These are phyloP conservation scores for Arabidopsis hybrid DNA, from an alignment of 441 rosid species.

Conservation along the genomic window DNA sequence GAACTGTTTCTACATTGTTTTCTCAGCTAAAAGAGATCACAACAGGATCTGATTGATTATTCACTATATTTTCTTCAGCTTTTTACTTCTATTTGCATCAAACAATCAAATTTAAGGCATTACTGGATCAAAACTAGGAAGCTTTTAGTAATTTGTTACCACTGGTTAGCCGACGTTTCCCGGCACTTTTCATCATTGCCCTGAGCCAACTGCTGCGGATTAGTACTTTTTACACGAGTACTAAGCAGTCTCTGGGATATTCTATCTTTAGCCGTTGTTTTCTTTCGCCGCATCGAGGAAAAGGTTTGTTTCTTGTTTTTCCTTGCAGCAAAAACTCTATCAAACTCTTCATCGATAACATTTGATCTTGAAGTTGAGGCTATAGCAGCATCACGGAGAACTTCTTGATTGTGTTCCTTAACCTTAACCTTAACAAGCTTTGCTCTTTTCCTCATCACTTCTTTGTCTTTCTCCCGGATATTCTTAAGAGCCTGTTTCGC, in stretches of 20 bases:
- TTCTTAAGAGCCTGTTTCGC: conserved; percentile 86
- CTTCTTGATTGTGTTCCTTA: conserved; percentile 78
- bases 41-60: conserved; percentile 2
- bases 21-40: conserved; percentile 10
- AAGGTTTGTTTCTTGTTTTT: conserved; percentile 66
- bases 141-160: conserved; percentile 49
- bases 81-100: neutral
- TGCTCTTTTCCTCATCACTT: conserved; percentile 66
- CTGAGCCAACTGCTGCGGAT: conserved; percentile 54
- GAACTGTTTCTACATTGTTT: conserved; percentile 2
- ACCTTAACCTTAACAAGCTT: conserved; percentile 66
- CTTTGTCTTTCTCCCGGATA: conserved; percentile 65
- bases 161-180: conserved; percentile 87
- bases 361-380: conserved; percentile 80
- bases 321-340: conserved; percentile 42
- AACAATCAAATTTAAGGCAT: conserved; percentile 18
- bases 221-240: conserved; percentile 56
- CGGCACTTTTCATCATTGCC: conserved; percentile 67
- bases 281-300: conserved; percentile 66
- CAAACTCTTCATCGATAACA: conserved; percentile 51
- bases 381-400: conserved; percentile 77
- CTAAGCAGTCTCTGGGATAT: conserved; percentile 63
- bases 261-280: conserved; percentile 74
- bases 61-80: neutral
- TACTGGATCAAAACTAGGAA: neutral